Evolutionary conservation across 2,329 filamentous ascomycete species (phyloP), one percentile per base, ranked within the genome.

Genomic region (Leptographium radiaticola): DNA sequence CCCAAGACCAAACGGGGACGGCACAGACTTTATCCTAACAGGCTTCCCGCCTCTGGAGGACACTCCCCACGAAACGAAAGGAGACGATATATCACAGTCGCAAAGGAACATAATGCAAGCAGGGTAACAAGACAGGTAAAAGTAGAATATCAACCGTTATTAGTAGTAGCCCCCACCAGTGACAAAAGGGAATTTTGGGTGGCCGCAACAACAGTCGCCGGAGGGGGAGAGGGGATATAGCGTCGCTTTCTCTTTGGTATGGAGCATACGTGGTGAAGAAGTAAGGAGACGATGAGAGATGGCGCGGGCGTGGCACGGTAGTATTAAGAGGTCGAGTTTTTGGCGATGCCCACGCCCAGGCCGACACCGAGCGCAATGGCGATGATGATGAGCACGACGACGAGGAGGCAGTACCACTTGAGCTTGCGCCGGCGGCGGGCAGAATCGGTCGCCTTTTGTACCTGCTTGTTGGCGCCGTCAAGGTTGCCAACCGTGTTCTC

Each of bases 361-460:
- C 73, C 77, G 57, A 83, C 74, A 53, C 73, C 77, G 38, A 80
- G 65, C 10, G 70, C 74, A 55, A 81, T 69, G 58, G 71, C 74
- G 51, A 83, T 65, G 62, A 80, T 67, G 65, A 83, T 79, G 65
- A 83, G 70, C 25, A 80, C 60, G 49, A 73, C 71, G 56, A 89
- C 72, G 57, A 81, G 69, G 57, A 87, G 71, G 64, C 84, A 87
- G 77, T 80, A 89, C 87, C 87, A 90, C 75, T 91, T 91, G 70
- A 88, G 78, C 73, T 82, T 86, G 62, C 86, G 78, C 61, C 79
- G 77, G 61, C 80, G 76, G 59, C 78, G 75, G 50, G 86, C 86
- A 62, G 78, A 77, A 59, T 78, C 74, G 60, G 84, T 86, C 56
- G 83, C 86, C 64, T 80, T 75, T 60, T 77, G 75, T 56, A 91